Evolutionary conservation across 805 yeast genomes (phyloP), one percentile per base, ranked within the genome.

Genomic region (Candida silvatica): DNA sequence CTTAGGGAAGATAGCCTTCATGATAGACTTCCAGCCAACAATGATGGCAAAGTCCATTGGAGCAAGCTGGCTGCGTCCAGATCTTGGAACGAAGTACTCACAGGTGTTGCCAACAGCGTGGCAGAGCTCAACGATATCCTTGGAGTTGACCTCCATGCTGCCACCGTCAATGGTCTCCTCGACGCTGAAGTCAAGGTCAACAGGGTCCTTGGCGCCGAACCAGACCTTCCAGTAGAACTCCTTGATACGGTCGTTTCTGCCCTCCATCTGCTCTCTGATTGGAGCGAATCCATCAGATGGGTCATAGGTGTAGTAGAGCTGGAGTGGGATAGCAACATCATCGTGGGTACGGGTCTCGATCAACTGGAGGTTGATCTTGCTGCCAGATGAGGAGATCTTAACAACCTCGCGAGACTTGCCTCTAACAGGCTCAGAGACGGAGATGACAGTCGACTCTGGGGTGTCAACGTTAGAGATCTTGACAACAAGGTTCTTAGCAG

Each of bases 41-140:
- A 92, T 97, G 59, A 92, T 92, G 33, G 98, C 97, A 56, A 88
- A 92, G 68, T 92, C 99, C 97, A 92, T 90, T 53, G 99, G 99
- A 32, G 97, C 98, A 49, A 77, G 69, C 40, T 85, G 79, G 44
- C 72, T 74, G 61, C 84, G 81, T 45, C 88, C 92, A 34, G 84
- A 74, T 67, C 95, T 78, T 39, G 80, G 72, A 48, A 88, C 95
- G 51, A 87, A 92, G 42, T 94, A 95, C 66, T 92, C 97, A 61
- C 95, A 87, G 47, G 82, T 81, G 74, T 92, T 92, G 48, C 97
- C 97, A 56, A 92, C 85, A 41, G 97, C 97, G 51, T 88, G 96
- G 23, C 95, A 88, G 59, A 92, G 86, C 61, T 88, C 95, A 42
- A 87, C 73, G 57, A 92, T 83, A 44, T 77, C 84, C 59, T 79